Conservation (phyloP, 306 rosid genomes). For the Pterocarpus santalinus region DNA sequence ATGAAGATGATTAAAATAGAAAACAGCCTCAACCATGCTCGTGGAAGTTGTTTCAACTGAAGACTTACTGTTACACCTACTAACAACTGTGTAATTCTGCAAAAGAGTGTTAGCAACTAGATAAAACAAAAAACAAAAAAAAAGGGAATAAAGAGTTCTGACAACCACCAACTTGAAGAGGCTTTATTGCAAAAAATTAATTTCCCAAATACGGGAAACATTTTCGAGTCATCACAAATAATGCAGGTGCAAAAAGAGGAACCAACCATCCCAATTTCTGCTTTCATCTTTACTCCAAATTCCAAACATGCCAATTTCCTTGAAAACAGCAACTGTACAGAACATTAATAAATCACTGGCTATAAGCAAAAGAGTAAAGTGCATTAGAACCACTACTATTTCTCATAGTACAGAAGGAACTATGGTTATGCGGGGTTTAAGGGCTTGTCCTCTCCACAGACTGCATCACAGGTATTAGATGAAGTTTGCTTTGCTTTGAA, state of each 20-base stretch:
- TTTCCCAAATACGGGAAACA: too few relatives aligned
- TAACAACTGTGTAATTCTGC: constrained; percentile 61
- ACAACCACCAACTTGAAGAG: constrained; percentile 42
- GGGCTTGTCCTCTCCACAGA: constrained; percentile 30
- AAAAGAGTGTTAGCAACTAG: constrained; percentile 39
- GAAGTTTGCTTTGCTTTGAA: constrained; percentile 58
- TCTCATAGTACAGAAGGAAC: constrained; percentile 42
- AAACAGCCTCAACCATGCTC: constrained; percentile 49
- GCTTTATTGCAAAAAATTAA: too few relatives aligned
- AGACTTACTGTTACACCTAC: constrained; percentile 58
- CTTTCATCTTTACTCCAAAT: too few relatives aligned
- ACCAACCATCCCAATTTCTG: too few relatives aligned
- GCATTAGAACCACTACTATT: constrained; percentile 37
- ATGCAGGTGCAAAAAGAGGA: too few relatives aligned
- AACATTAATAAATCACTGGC: not conserved
- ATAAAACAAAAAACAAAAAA: too few relatives aligned
- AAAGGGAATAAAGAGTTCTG: not conserved
- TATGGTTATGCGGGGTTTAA: constrained; percentile 20
- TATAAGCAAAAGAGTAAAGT: not conserved
- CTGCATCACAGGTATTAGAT: not conserved
- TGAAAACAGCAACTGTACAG: not conserved
- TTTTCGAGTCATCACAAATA: too few relatives aligned
- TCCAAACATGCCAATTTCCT: too few relatives aligned
- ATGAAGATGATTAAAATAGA: constrained; percentile 50
- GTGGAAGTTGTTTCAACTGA: constrained; percentile 48